Evolutionary conservation across 2,329 filamentous ascomycete genomes (phyloP).

Genomic region (Botrytis cinerea): DNA sequence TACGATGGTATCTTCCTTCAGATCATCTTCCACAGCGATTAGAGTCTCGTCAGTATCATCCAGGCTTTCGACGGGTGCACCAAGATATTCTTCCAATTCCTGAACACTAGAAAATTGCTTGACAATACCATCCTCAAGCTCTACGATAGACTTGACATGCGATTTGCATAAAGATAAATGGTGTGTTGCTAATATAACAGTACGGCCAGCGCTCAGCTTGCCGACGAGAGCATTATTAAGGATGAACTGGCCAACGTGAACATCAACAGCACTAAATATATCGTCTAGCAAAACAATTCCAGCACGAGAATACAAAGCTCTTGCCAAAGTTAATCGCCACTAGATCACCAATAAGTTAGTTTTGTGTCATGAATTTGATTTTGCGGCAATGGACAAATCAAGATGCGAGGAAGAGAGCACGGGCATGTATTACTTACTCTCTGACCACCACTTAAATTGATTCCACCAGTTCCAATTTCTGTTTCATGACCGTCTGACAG

Average conservation of each 20-base stretch:
- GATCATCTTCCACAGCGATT: not conserved
- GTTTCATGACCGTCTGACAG: slow-evolving; percentile 74
- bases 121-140: slow-evolving; percentile 43
- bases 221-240: slow-evolving; percentile 74
- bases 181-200: slow-evolving; percentile 77
- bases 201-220: slow-evolving; percentile 65
- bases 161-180: slow-evolving; percentile 71
- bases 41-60: slow-evolving; percentile 15
- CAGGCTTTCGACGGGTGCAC: slow-evolving; percentile 12
- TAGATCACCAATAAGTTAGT: slow-evolving; percentile 44
- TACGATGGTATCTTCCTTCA: not conserved
- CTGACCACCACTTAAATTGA: slow-evolving; percentile 80
- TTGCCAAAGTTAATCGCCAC: slow-evolving; percentile 75
- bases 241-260: slow-evolving; percentile 75
- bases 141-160: slow-evolving; percentile 71
- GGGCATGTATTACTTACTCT: slow-evolving; percentile 2
- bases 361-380: not conserved
- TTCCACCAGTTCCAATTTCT: slow-evolving; percentile 78
- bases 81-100: slow-evolving; percentile 24
- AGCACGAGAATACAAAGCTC: slow-evolving; percentile 75
- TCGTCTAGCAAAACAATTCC: slow-evolving; percentile 79
- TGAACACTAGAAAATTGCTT: slow-evolving; percentile 20
- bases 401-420: not conserved
- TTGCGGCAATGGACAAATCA: not conserved
- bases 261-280: slow-evolving; percentile 78